Base-by-base conservation (phyloP, 129 eudicot genomes). In the Centella asiatica region DNA sequence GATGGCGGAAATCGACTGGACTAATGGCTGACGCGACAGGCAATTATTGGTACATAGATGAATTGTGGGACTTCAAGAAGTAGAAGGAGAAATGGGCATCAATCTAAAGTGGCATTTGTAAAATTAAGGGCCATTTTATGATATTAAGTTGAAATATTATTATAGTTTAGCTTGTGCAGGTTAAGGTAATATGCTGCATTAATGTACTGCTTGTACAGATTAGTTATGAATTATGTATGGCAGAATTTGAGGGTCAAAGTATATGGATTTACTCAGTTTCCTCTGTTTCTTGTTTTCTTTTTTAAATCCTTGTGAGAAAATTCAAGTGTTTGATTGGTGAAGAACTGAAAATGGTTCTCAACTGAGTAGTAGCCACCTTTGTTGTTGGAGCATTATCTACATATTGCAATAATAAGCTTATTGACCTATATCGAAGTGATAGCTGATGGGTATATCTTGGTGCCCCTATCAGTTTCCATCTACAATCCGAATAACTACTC, bases 41-140 rank as follows among this genome's bases (percentile, higher is more conserved):
- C 47, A 11, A 44, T 34, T 64, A 69, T 12, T 76, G 82, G 82
- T 47, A 76, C 66, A 68, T 68, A 24, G 86, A 69, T 69, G 86
- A 76, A 44, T 57, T 73, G 42, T 80, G 86, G 86, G 71, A 80
- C 40, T 69, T 76, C 20, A 73, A 71, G 66, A 69, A 69, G 59
- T 62, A 22, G 17, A 56, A 17, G 33, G 39, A 42, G 33, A 29
- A 20, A n/a, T 18, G 19, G 24, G 18, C 50, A 24, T 57, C 15
- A 57, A n/a, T 33, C 0, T 19, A 32, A 57, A 57, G 27, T 32
- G 27, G 49, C 50, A 12, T 13, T 23, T 19, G 23, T 39, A 60
- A 15, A 37, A 60, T 15, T 23, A 60, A 39, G 65, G 33, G 34
- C 33, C 65, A 7, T n/a, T 55, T 15, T 33, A 34, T 15, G 15